Evolutionary conservation across 2,329 filamentous ascomycete genomes (phyloP).

Genomic region (Macroventuria anomochaeta): DNA sequence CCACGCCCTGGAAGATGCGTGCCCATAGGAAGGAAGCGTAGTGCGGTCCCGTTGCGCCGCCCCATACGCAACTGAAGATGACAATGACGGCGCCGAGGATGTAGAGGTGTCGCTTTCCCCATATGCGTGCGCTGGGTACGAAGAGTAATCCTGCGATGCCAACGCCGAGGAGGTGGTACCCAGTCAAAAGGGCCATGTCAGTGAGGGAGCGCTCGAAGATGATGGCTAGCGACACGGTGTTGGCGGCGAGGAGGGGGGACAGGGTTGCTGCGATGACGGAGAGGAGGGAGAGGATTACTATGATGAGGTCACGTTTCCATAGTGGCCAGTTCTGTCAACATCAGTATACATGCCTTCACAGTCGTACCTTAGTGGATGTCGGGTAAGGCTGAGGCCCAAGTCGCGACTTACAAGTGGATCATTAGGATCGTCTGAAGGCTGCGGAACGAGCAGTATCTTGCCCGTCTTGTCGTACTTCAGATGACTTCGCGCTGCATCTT

Average conservation of each 20-base stretch:
- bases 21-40: slow-evolving; percentile 79
- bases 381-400: slow-evolving; percentile 8
- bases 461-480: slow-evolving; percentile 78
- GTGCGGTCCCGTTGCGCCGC: slow-evolving; percentile 68
- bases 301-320: slow-evolving; percentile 83
- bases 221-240: slow-evolving; percentile 78
- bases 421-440: slow-evolving; percentile 89
- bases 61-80: slow-evolving; percentile 79
- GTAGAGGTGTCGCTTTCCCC: slow-evolving; percentile 91
- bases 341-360: neutral
- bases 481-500: slow-evolving; percentile 39
- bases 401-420: slow-evolving; percentile 72
- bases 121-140: slow-evolving; percentile 85
- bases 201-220: slow-evolving; percentile 72
- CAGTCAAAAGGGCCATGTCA: slow-evolving; percentile 81
- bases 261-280: slow-evolving; percentile 85
- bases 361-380: too few species aligned
- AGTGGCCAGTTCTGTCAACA: slow-evolving; percentile 76
- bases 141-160: slow-evolving; percentile 83
- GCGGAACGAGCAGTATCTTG: slow-evolving; percentile 82
- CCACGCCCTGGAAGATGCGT: slow-evolving; percentile 84
- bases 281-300: slow-evolving; percentile 76
- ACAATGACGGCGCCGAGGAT: slow-evolving; percentile 77
- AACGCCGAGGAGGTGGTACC: slow-evolving; percentile 84
- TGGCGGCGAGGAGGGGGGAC: slow-evolving; percentile 85